A percentile compares a stretch with the other conserved stretches of the same genome.
These are phyloP conservation scores for Pulveroboletus sp. DNA, from an alignment of 768 basidiomycete genomes.

Conservation along the genomic window DNA sequence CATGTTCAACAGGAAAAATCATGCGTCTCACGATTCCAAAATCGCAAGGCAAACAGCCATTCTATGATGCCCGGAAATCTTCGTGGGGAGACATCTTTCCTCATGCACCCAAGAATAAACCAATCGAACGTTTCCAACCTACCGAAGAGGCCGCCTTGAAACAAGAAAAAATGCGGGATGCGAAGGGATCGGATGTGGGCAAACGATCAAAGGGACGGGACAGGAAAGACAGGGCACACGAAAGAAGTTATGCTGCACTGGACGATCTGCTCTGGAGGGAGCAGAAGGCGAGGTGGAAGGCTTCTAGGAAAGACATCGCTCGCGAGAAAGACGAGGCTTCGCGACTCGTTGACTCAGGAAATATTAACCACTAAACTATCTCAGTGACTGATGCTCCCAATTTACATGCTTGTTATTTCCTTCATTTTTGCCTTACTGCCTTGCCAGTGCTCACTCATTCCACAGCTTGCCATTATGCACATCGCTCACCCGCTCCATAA, in stretches of 20 bases:
- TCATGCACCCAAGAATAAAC: slow-evolving; percentile 76
- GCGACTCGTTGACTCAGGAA: slow-evolving; percentile 7
- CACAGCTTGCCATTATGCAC: neutral
- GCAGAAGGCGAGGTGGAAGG: slow-evolving; percentile 34
- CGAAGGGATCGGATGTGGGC: slow-evolving; percentile 55
- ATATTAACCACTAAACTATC: slow-evolving; percentile 4
- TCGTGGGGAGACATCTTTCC: slow-evolving; percentile 96
- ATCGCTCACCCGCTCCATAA: neutral
- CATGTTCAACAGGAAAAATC: slow-evolving; percentile 63
- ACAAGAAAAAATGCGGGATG: slow-evolving; percentile 24
- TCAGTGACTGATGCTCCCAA: no score
- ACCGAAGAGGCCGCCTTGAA: slow-evolving; percentile 25
- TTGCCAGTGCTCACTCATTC: neutral
- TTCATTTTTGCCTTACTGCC: neutral
- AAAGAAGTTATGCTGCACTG: slow-evolving; percentile 27
- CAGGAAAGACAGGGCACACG: slow-evolving; percentile 19
- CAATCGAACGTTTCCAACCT: slow-evolving; percentile 59
- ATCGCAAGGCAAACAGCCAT: slow-evolving; percentile 93
- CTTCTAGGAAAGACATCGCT: slow-evolving; percentile 15
- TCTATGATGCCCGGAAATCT: slow-evolving; percentile 92
- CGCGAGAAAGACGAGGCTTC: slow-evolving; percentile 1
- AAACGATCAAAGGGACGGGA: slow-evolving; percentile 39
- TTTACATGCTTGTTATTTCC: neutral
- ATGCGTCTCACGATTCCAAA: slow-evolving; percentile 90
- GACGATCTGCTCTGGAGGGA: slow-evolving; percentile 38